phyloP scores from a whole-genome alignment of 2,329 filamentous ascomycete species.

The Curvularia spicifera region DNA sequence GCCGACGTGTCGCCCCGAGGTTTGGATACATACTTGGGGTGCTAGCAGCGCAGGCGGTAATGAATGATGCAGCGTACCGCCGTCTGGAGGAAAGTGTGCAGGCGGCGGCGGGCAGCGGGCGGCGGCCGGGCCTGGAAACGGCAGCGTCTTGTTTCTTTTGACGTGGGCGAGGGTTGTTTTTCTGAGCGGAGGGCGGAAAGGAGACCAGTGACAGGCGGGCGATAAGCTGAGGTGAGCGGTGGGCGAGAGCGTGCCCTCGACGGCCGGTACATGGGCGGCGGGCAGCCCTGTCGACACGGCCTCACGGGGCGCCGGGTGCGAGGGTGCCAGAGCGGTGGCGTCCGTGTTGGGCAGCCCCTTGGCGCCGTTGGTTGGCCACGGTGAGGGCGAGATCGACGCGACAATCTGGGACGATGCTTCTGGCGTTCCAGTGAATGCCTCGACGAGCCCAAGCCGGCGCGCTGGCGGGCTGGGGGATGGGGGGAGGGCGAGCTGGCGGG shows the following conservation, averaged over 20 bases:
- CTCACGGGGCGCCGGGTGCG: not conserved
- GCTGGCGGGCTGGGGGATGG: no score
- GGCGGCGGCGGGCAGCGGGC: no score
- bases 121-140: not conserved
- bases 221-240: slow-evolving; percentile 17
- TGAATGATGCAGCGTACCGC: not conserved
- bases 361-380: slow-evolving; percentile 12
- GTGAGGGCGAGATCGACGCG: slow-evolving; percentile 11
- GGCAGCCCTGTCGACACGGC: not conserved
- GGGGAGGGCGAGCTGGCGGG: not conserved
- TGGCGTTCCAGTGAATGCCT: slow-evolving; percentile 6
- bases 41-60: not conserved
- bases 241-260: slow-evolving; percentile 23
- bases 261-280: not conserved
- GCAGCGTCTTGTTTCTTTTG: not conserved
- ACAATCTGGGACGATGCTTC: slow-evolving; percentile 13
- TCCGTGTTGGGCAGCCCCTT: not conserved
- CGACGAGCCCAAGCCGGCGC: not conserved
- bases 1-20: slow-evolving; percentile 38
- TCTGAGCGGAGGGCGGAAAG: not conserved
- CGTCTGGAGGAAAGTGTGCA: not conserved
- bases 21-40: slow-evolving; percentile 6
- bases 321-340: slow-evolving; percentile 4
- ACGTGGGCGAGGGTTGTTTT: not conserved
- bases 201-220: slow-evolving; percentile 7